Base-by-base conservation (phyloP, 768 basidiomycete species). In the Leccinum boreale region DNA sequence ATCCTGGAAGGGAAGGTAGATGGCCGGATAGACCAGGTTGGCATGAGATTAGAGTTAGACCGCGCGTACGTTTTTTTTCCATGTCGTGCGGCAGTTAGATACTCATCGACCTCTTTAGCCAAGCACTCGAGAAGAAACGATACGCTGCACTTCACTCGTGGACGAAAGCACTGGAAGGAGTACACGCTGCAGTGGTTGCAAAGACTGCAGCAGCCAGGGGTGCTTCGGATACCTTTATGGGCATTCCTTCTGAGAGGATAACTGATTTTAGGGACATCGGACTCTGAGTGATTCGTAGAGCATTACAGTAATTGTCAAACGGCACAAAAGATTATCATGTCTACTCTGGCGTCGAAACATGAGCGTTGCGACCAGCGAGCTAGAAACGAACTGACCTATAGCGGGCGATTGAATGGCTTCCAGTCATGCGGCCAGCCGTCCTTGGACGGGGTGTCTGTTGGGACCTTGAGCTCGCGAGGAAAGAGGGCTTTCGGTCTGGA, bases 1-100 rank as follows among this genome's bases (percentile, higher is more conserved):
- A 98, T 99, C 57, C 76, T 98, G 24, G 97, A 99, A 71, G 93
- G 92, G n/a, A 96, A 92, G 70, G 92, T 99, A 11, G 92, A 96
- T 64, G 97, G 97, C 11, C 83, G 87, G 62, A 98, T 99, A 67
- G 96, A 99, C 74, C 97, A 99, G 75, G 94, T 97, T 39, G 85
- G 90, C 36, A 94, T 94, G 82, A 80, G 92, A 54, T 79, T 99
- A 15, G 93, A 98, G 67, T 79, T 99, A 39, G 94, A 96, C 65
- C 79, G 86, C 70, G 87, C 93, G 91, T 92, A 67, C 14, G 79
- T 24, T 36, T 53, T 24, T 36, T 53, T 49, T 44, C 52, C 4
- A 19, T 19, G 7, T 39, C 14, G 14, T 31, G 9, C 14, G 19
- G 21, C 12, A 11, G 10, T 26, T n/a, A 39, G n/a, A 44, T 48